phyloP scores from a whole-genome alignment of 2,329 filamentous ascomycete species.

The Trichoderma cornu-damae region DNA sequence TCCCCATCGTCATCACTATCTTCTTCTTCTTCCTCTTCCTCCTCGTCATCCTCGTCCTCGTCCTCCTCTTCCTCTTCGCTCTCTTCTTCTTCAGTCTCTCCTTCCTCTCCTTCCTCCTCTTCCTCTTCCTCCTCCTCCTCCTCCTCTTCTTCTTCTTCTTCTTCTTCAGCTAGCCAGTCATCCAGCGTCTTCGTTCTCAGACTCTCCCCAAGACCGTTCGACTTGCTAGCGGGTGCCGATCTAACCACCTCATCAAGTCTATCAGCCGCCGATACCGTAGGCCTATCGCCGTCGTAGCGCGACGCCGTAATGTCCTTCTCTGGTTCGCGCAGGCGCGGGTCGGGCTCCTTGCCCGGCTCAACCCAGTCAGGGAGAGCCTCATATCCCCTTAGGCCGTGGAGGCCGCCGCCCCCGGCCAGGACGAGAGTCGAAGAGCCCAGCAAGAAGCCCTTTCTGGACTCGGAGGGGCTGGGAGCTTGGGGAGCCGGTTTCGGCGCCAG shows the following conservation, averaged over 20 bases:
- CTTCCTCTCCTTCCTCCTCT: constrained; percentile 47
- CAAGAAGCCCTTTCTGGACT: constrained; percentile 69
- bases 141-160: constrained; percentile 52
- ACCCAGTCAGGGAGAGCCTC: constrained; percentile 82
- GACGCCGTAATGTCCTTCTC: constrained; percentile 33
- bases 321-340: constrained; percentile 64
- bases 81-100: constrained; percentile 49
- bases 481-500: constrained; percentile 92
- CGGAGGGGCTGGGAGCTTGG: constrained; percentile 82
- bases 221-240: constrained; percentile 35
- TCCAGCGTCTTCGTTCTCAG: constrained; percentile 73
- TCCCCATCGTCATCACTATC: constrained; percentile 45
- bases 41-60: constrained; percentile 48
- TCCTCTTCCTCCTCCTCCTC: constrained; percentile 50
- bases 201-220: constrained; percentile 49
- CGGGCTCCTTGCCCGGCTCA: constrained; percentile 69
- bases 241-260: constrained; percentile 55
- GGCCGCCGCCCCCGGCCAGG: constrained; percentile 67
- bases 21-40: constrained; percentile 44
- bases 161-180: constrained; percentile 81
- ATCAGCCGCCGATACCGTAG: constrained; percentile 53
- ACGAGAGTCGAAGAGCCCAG: constrained; percentile 84
- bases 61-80: constrained; percentile 45
- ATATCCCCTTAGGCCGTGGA: constrained; percentile 74
- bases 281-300: constrained; percentile 31